A percentile compares a stretch with the other conserved stretches of the same genome.
Conservation (phyloP, 2,329 filamentous ascomycete genomes). For the Aspergillus ustus region DNA sequence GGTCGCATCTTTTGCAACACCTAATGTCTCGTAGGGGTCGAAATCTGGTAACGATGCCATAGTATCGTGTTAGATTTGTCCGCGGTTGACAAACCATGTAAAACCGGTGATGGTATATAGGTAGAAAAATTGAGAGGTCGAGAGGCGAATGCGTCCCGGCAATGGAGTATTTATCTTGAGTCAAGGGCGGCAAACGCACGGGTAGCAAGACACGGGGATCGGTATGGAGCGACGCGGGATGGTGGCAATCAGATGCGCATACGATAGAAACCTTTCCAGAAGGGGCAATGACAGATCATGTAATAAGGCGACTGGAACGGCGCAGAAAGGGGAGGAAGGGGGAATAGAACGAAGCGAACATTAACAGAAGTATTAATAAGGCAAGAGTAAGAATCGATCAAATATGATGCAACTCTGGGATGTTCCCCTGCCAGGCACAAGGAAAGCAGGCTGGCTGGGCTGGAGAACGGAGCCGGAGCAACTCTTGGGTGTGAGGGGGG, state of each 20-base stretch:
- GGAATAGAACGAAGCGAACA: slow-evolving; percentile 6
- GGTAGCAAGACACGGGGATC: slow-evolving; percentile 13
- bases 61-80: slow-evolving; percentile 21
- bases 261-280: slow-evolving; percentile 16
- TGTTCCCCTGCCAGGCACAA: background rate
- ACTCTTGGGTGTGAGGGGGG: background rate
- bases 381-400: slow-evolving; percentile 1
- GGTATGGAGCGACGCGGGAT: slow-evolving; percentile 17
- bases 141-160: slow-evolving; percentile 1
- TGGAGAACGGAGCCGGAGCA: background rate
- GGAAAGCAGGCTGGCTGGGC: background rate
- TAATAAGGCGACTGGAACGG: slow-evolving; percentile 18
- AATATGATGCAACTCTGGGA: background rate
- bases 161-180: slow-evolving; percentile 17
- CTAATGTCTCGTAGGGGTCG: slow-evolving; percentile 81
- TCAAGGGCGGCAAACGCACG: slow-evolving; percentile 18
- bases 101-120: slow-evolving; percentile 9
- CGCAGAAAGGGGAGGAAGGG: slow-evolving; percentile 24
- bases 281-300: slow-evolving; percentile 4
- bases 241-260: slow-evolving; percentile 28
- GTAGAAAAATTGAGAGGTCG: background rate
- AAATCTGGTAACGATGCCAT: slow-evolving; percentile 43
- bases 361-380: slow-evolving; percentile 4
- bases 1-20: slow-evolving; percentile 73
- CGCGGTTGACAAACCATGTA: slow-evolving; percentile 21